Evolutionary conservation across 257 asterid genomes (phyloP), one percentile per base, ranked within the genome.

Genomic region (Dorcoceras hygrometricum): DNA sequence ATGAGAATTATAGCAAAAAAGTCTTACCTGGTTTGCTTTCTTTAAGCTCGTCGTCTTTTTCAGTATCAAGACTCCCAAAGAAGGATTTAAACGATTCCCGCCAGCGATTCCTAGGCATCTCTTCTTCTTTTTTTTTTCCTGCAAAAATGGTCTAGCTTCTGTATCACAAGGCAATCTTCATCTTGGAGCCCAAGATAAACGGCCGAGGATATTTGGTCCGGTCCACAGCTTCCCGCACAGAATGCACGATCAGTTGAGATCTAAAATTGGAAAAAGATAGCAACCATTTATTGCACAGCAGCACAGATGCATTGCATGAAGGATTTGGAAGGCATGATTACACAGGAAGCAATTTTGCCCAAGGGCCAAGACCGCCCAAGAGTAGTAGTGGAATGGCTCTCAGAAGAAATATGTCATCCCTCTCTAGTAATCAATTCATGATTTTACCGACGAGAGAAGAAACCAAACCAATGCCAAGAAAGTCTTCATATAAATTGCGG

Each of bases 101-200:
- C 84, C 75, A 60, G 59, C 83, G 77, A 67, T 79, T 90, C 76
- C 76, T 91, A 61, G 91, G 70, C 97, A 90, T 93, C 64, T 74
- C 60, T 66, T 69, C 46, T 9, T 57, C 16, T 63, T 43, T 63
- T 63, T 77, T 71, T 57, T 78, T 61, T 73, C 75, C 71, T n/a
- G n/a, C n/a, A n/a, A n/a, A 29, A 62, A 63, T 76, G 68, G 68
- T 57, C 77, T 66, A 62, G 53, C 55, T 34, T 50, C 66, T 9
- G 48, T 28, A 57, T 73, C 54, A 75, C 29, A 65, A 62, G 54
- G 63, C 27, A 6, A 61, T 57, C 59, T 68, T 81, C 74, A 69
- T 70, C 67, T 63, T 50, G 57, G 56, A 58, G 48, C 53, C 55
- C 65, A 46, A 22, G 59, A 24, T 51, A 43, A 46, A 14, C 18